phyloP scores from a whole-genome alignment of 73 alveolate genomes.

The Uronychia binucleata region DNA sequence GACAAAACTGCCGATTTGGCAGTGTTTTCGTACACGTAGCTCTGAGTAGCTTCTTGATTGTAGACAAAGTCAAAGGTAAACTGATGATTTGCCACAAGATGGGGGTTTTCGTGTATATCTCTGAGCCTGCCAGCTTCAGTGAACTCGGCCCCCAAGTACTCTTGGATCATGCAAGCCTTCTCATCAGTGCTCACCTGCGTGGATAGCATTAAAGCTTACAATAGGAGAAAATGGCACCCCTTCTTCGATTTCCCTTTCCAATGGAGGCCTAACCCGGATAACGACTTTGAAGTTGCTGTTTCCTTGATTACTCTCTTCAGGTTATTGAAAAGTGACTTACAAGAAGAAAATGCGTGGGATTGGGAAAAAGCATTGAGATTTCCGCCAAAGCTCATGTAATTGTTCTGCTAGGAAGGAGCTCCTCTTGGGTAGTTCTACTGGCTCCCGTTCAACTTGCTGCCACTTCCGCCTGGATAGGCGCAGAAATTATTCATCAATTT shows the following conservation, averaged over 20 bases:
- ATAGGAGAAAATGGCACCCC: constrained; percentile 18
- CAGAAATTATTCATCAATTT: background rate
- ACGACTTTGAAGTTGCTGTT: constrained; percentile 97
- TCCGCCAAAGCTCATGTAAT: background rate
- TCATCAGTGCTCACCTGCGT: too few species aligned
- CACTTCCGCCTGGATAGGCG: background rate
- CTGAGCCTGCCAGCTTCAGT: constrained; percentile 78
- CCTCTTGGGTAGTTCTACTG: background rate
- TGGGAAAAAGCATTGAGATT: too few species aligned
- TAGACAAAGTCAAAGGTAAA: constrained; percentile 73
- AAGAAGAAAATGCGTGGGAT: too few species aligned
- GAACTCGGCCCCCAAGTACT: constrained; percentile 88
- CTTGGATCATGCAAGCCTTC: constrained; percentile 43
- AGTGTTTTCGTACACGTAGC: constrained; percentile 58
- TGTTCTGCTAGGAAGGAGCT: background rate
- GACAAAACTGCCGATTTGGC: constrained; percentile 68
- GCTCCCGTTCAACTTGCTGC: background rate
- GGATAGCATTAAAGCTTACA: too few species aligned
- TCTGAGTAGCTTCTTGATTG: constrained; percentile 50
- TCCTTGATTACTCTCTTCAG: too few species aligned
- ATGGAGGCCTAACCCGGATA: constrained; percentile 99
- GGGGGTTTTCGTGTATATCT: constrained; percentile 77
- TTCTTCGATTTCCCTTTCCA: constrained; percentile 85
- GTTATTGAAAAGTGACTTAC: too few species aligned
- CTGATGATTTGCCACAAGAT: constrained; percentile 63